Evolutionary conservation across 495 filamentous ascomycete species (phyloP), one percentile per base, ranked within the genome.

Genomic region (Podospora bellae-mahoneyi): DNA sequence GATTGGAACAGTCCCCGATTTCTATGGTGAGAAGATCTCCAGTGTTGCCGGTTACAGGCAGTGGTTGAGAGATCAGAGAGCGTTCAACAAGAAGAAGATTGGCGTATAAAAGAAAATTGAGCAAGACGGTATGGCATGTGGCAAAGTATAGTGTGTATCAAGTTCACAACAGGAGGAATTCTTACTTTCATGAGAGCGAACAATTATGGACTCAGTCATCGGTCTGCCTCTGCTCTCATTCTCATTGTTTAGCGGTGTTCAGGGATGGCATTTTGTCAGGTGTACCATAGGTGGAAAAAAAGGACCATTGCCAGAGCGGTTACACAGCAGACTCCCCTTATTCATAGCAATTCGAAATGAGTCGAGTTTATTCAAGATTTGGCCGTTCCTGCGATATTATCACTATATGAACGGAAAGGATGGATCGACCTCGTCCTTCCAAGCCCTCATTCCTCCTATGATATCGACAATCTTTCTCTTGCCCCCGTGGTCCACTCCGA

Each of bases 21-120:
- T 88, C 78, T 92, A 93, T 73, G 90, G 95, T 62, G 95, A 99
- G 84, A 97, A 97, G 86, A 97, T 99, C 76, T 91, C 90, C 18
- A 96, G 92, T 71, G 92, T 99, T 53, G 86, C 87, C 66, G 93
- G 91, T 62, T 99, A 97, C 74, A 80, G 96, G 71, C 89, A 91
- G 77, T 99, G 95, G 95, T 80, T 99, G 76, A 97, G 94, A 83
- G 95, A 99, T 77, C 96, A 98, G 84, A 80, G 94, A 60, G 93
- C 93, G n/a, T 99, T 95, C 79, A 97, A 96, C 81, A 88, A 89
- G 81, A 97, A 97, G 86, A 89, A 91, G 74, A 85, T 86, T 13
- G 66, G 66, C 62, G 73, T 83, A 64, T 81, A 65, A 79, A 59
- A 26, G 2, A 10, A 16, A 0, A 0, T 9, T 1, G 48, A 60